Base-by-base conservation (phyloP, 257 asterid genomes). In the Marsdenia floribunda region DNA sequence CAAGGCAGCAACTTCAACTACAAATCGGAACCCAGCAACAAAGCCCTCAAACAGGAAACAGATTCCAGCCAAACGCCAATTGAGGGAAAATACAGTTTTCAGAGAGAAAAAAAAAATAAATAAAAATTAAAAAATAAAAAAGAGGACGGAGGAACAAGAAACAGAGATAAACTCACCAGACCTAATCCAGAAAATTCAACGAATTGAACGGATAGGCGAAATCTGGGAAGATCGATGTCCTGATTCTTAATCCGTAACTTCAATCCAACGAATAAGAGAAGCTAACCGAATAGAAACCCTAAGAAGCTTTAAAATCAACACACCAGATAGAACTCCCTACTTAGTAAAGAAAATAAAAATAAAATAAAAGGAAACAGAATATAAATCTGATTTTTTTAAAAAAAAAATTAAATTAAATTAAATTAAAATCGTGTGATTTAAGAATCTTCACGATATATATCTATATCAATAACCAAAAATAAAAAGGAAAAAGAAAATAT, bases 351-450 rank as follows among this genome's bases (percentile, higher is more conserved):
- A 55, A 16, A 35, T 26, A 67, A 68, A 15, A 22, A 52, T 6
- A 53, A 52, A 53, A 29, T 13, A 29, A 68, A 5, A 44, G 12
- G 12, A 44, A 44, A 44, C 49, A 44, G 10, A 44, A 44, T 11
- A 44, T 44, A 44, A 44, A 44, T 44, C 10, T 44, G 10, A 6
- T 44, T 44, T 44, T 7, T 44, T 6, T 6, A 52, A 13, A 53
- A 50, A 52, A 40, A 29, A 42, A 58, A 5, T 5, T 9, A 11
- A 72, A 21, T 13, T 42, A 54, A 54, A 42, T 49, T 69, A 67
- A 75, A n/a, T n/a, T n/a, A n/a, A 80, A 73, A 46, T n/a, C 87
- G 87, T 82, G 85, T 68, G 85, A 75, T 78, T 85, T 83, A 88
- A 85, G 86, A 87, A 86, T 86, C 87, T 85, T 81, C 82, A 83